phyloP scores from a whole-genome alignment of 805 yeast species.

The Teunomyces kruisii region DNA sequence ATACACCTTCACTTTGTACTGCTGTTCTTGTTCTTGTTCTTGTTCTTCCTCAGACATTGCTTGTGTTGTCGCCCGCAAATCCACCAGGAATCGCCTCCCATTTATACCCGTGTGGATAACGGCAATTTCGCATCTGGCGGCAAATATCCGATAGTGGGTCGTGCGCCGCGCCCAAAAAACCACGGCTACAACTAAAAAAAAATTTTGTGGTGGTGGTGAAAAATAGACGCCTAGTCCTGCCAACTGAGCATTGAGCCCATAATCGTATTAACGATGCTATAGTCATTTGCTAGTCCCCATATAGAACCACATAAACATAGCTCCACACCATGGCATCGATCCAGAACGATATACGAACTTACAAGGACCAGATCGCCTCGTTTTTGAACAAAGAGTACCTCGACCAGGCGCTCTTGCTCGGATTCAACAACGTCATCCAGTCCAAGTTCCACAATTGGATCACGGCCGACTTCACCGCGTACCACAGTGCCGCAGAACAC shows the following conservation, averaged over 20 bases:
- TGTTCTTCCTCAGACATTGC: slow-evolving; percentile 13
- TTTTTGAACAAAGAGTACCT: slow-evolving; percentile 19
- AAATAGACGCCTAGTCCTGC: neutral
- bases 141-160: neutral
- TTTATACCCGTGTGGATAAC: neutral
- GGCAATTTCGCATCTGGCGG: neutral
- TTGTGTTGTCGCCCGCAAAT: neutral
- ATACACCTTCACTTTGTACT: slow-evolving; percentile 50
- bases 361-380: slow-evolving; percentile 28
- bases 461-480: slow-evolving; percentile 30
- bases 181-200: neutral
- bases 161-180: neutral
- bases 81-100: neutral
- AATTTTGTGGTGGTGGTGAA: neutral
- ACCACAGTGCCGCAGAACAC: slow-evolving; percentile 16
- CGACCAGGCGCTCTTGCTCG: slow-evolving; percentile 48
- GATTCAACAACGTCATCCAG: slow-evolving; percentile 49
- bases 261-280: neutral
- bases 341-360: slow-evolving; percentile 6
- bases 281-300: neutral
- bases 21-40: too few species aligned
- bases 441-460: slow-evolving; percentile 47
- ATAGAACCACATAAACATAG: neutral
- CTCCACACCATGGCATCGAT: slow-evolving; percentile 1
- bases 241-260: neutral